Evolutionary conservation across 164 flowering plant species (phyloP), one percentile per base, ranked within the genome.

Genomic region (Pachysandra terminalis): DNA sequence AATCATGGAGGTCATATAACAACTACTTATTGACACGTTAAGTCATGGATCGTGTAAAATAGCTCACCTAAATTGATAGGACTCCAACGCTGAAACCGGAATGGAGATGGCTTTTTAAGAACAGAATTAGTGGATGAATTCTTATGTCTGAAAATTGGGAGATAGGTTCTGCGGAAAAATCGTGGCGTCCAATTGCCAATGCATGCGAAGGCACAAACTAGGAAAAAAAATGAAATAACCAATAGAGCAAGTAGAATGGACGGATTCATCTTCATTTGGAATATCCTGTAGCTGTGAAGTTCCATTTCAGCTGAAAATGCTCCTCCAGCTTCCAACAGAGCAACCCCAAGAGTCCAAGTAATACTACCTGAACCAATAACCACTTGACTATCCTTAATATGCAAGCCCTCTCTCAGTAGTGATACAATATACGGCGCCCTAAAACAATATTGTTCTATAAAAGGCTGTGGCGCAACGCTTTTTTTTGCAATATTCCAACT

Each of bases 311-410:
- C 56, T 60, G 91, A 72, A 75, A 84, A 77, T 59, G 84, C 72
- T 49, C 79, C 80, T 58, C 96, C 96, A 72, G 97, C 90, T 81
- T 95, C 90, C 75, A 85, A 77, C 23, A 95, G 77, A 65, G 98
- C 98, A 83, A 90, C 99, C 56, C 98, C 98, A 41, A 85, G 87
- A 35, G 99, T 95, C 99, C 99, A 95, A 49, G 99, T 92, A 68
- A 86, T 90, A 74, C 99, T 88, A 71, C 99, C 99, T 68, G 99
- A 90, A 28, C 98, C 98, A 77, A 95, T 73, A 66, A 64, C 73
- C 21, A 95, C 83, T 58, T 87, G 81, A 22, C 75, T 73, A 76
- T 90, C 98, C 10, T 83, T 77, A 27, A 95, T 92, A 65, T 90
- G 94, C 79, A 95, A 79, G 57, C 99, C 99, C 62, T 92, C 96